phyloP scores from a whole-genome alignment of 2,329 filamentous ascomycete species.

The Chaetomium olivaceum region DNA sequence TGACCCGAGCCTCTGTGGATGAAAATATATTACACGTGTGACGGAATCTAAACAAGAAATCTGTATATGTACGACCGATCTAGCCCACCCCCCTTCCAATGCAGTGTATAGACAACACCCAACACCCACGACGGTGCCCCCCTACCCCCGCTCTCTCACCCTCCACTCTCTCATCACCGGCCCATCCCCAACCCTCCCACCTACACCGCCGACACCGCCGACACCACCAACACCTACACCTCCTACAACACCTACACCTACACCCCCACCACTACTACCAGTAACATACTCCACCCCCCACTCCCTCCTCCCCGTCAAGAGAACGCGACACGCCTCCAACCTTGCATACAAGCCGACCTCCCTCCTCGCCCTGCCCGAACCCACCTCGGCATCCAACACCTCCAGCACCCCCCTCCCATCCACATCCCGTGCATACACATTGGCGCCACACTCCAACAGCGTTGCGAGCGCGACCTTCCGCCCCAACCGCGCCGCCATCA shows the following conservation, averaged over 20 bases:
- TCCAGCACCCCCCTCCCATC: constrained; percentile 49
- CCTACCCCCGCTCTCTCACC: neutral
- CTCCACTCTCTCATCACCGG: constrained; percentile 19
- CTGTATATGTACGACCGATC: neutral
- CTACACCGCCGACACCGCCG: neutral
- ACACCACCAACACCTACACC: neutral
- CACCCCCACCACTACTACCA: neutral
- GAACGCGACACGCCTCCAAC: constrained; percentile 38
- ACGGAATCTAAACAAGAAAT: neutral
- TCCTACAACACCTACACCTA: neutral
- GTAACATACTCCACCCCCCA: constrained; percentile 32
- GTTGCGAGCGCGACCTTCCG: constrained; percentile 53
- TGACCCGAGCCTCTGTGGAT: neutral
- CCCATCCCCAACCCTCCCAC: neutral
- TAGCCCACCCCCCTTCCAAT: neutral
- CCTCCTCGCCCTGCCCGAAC: constrained; percentile 18
- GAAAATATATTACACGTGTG: neutral
- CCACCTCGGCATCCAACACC: constrained; percentile 42
- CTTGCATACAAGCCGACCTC: constrained; percentile 38
- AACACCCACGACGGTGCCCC: neutral
- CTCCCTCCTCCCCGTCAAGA: constrained; percentile 37
- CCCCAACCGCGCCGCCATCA: constrained; percentile 55
- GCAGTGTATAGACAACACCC: neutral
- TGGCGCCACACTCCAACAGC: constrained; percentile 50
- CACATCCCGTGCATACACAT: constrained; percentile 49